Percentiles rank a stretch among this genome's conserved stretches.
These are phyloP conservation scores for Plectosphaerella cucumerina DNA, from an alignment of 2,329 filamentous ascomycete genomes.

Conservation along the genomic window DNA sequence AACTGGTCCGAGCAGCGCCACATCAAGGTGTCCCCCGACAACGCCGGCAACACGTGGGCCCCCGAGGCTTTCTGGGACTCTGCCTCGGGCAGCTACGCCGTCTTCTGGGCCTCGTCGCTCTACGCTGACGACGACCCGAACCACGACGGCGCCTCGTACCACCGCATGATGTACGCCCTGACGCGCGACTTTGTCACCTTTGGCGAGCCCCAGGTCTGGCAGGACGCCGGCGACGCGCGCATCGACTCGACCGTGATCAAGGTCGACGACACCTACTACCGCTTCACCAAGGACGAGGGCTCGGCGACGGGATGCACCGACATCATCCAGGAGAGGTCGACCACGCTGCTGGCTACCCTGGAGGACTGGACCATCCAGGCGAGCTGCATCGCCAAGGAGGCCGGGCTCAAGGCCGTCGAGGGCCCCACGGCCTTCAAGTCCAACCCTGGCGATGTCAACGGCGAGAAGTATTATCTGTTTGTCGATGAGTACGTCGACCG, in stretches of 20 bases:
- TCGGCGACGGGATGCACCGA: slow-evolving; percentile 46
- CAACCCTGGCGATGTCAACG: slow-evolving; percentile 43
- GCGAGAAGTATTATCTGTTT: slow-evolving; percentile 51
- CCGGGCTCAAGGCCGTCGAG: slow-evolving; percentile 43
- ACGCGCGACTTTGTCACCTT: slow-evolving; percentile 48
- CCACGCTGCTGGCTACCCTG: slow-evolving; percentile 32
- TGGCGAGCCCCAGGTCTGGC: slow-evolving; percentile 42
- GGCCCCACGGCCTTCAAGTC: slow-evolving; percentile 48
- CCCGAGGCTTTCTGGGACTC: slow-evolving; percentile 47
- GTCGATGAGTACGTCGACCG: slow-evolving; percentile 48
- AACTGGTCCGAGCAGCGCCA: slow-evolving; percentile 49
- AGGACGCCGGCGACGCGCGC: slow-evolving; percentile 44
- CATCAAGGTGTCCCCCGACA: slow-evolving; percentile 41
- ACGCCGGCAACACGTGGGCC: slow-evolving; percentile 50
- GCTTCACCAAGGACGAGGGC: slow-evolving; percentile 53
- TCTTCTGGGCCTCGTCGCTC: slow-evolving; percentile 41
- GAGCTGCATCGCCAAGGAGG: slow-evolving; percentile 45
- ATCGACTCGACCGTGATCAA: slow-evolving; percentile 50
- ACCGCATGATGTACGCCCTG: slow-evolving; percentile 48
- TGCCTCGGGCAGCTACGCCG: slow-evolving; percentile 33
- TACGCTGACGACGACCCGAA: slow-evolving; percentile 34
- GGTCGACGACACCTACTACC: slow-evolving; percentile 37
- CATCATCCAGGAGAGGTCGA: slow-evolving; percentile 48
- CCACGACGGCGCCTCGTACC: slow-evolving; percentile 39
- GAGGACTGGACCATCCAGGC: slow-evolving; percentile 38